Evolutionary conservation across 805 yeast genomes (phyloP).

Genomic region (Candida glaebosa): DNA sequence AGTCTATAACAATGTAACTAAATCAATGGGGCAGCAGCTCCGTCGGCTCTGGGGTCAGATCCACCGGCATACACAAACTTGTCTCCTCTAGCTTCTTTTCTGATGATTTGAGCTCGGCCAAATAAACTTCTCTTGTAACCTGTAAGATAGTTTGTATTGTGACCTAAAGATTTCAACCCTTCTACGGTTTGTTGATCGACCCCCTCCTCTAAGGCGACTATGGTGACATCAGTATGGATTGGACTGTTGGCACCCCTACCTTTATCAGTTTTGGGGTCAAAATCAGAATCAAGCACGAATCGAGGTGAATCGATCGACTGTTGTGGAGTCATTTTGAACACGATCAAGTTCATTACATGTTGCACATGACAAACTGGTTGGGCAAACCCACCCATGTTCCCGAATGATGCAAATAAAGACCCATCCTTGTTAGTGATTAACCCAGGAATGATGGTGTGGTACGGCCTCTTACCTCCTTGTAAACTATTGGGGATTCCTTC

Average conservation of each 20-base stretch:
- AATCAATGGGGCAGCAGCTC: constrained; percentile 57
- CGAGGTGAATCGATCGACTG: constrained; percentile 75
- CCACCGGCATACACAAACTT: constrained; percentile 61
- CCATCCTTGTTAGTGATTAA: constrained; percentile 56
- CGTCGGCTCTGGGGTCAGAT: constrained; percentile 82
- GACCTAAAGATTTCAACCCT: constrained; percentile 53
- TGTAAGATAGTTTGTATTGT: constrained; percentile 41
- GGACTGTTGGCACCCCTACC: constrained; percentile 68
- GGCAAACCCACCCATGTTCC: constrained; percentile 85
- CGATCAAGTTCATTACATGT: constrained; percentile 61
- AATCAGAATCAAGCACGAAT: constrained; percentile 57
- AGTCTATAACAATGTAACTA: constrained; percentile 1
- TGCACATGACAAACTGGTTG: constrained; percentile 87
- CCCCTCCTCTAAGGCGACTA: constrained; percentile 65
- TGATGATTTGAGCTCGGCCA: constrained; percentile 76
- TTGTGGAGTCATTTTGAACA: constrained; percentile 68
- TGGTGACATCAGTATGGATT: constrained; percentile 53
- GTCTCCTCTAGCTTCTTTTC: constrained; percentile 40
- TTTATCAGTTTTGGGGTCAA: constrained; percentile 38
- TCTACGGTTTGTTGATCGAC: constrained; percentile 44
- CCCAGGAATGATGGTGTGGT: constrained; percentile 83
- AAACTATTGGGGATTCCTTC: constrained; percentile 56
- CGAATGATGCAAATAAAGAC: constrained; percentile 62
- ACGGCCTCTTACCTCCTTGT: constrained; percentile 70
- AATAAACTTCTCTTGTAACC: constrained; percentile 45